Conservation (phyloP, 2,329 filamentous ascomycete genomes). For the Microsporum canis region DNA sequence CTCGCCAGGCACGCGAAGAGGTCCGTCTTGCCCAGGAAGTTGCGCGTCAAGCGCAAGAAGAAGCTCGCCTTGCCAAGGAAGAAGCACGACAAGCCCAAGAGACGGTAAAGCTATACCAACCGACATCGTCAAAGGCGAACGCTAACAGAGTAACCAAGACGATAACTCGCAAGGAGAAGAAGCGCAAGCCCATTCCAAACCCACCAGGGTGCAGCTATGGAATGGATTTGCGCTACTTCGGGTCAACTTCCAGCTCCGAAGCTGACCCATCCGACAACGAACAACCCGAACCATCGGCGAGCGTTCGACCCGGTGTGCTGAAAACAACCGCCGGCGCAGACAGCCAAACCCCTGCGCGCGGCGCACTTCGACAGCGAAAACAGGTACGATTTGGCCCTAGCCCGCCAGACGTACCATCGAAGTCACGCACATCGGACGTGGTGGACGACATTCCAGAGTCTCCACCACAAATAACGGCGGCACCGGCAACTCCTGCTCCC, state of each 20-base stretch:
- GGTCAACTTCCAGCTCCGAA: slow-evolving; percentile 24
- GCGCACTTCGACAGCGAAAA: slow-evolving; percentile 18
- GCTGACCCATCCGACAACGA: slow-evolving; percentile 16
- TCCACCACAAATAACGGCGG: not conserved
- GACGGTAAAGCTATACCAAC: not conserved
- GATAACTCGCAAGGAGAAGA: not conserved
- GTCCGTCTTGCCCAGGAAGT: not conserved
- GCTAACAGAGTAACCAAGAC: slow-evolving; percentile 1
- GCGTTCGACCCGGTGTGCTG: not conserved
- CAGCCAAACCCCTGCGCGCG: slow-evolving; percentile 2
- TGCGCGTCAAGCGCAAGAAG: not conserved
- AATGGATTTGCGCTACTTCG: slow-evolving; percentile 30
- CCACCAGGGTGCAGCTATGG: slow-evolving; percentile 33
- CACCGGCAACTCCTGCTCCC: not conserved
- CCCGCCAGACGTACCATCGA: slow-evolving; percentile 26
- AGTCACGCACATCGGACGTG: slow-evolving; percentile 8
- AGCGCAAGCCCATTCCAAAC: slow-evolving; percentile 26
- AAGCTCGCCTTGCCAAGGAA: not conserved
- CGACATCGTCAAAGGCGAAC: not conserved
- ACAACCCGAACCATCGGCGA: not conserved
- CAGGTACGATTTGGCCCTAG: slow-evolving; percentile 27
- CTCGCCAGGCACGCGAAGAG: not conserved
- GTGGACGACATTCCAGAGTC: not conserved
- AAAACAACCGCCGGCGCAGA: not conserved
- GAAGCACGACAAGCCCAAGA: not conserved